Conservation (phyloP, 306 rosid genomes). For the Mimosa pudica region DNA sequence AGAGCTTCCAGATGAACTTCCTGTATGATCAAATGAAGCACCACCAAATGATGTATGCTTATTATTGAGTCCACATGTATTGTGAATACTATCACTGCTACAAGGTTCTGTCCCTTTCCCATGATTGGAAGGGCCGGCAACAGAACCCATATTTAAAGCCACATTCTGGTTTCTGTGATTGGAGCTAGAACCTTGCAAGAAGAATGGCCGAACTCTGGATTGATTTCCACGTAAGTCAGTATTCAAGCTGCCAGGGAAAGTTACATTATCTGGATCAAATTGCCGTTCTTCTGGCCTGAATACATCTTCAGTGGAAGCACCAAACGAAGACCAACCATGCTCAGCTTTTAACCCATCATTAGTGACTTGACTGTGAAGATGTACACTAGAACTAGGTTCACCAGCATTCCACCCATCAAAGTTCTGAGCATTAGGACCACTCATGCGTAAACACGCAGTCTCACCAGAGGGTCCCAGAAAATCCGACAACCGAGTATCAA, state of each 20-base stretch:
- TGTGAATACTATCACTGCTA: conserved; percentile 42
- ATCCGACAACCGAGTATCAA: conserved; percentile 57
- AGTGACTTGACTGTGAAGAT: conserved; percentile 49
- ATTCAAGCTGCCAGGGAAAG: conserved; percentile 51
- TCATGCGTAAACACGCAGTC: conserved; percentile 46
- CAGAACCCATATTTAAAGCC: conserved; percentile 48
- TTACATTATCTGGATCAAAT: conserved; percentile 44
- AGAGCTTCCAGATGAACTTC: conserved; percentile 64
- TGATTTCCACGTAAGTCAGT: conserved; percentile 48
- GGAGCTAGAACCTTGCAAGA: conserved; percentile 71
- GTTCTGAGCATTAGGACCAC: conserved; percentile 49
- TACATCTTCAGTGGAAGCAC: conserved; percentile 42
- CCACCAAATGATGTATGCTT: conserved; percentile 47
- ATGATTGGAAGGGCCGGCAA: conserved; percentile 40
- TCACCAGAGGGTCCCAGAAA: conserved; percentile 62
- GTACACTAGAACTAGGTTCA: conserved; percentile 59
- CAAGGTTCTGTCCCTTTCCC: conserved; percentile 54
- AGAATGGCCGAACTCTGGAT: conserved; percentile 55
- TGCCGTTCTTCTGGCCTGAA: conserved; percentile 54
- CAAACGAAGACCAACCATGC: conserved; percentile 48
- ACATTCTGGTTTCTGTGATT: conserved; percentile 36
- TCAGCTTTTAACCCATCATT: conserved; percentile 59
- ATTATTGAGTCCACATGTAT: conserved; percentile 47
- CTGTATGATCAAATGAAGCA: conserved; percentile 51
- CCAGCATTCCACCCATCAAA: conserved; percentile 60